Conservation (phyloP, 495 filamentous ascomycete species). For the Lasiosphaeriaceae sp. region DNA sequence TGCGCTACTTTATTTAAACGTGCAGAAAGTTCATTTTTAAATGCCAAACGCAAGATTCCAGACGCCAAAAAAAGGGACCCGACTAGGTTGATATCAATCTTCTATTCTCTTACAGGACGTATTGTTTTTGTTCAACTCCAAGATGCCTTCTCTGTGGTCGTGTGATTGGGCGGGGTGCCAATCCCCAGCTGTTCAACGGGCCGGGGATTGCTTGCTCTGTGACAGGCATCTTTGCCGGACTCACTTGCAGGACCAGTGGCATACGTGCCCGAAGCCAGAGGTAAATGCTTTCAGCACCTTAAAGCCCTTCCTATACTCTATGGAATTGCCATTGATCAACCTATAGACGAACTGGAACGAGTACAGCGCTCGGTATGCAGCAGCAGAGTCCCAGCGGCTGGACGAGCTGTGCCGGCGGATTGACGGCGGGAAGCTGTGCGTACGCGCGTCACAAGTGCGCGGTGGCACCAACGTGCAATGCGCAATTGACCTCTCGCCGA, state of each 20-base stretch:
- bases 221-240: slow-evolving; percentile 3
- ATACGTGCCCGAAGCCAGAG: slow-evolving; percentile 2
- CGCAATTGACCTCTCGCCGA: slow-evolving; percentile 8
- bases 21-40: too few relatives aligned
- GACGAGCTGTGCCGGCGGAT: background rate
- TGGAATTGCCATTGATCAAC: background rate
- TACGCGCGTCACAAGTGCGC: slow-evolving; percentile 13
- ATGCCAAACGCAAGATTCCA: background rate
- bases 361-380: background rate
- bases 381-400: background rate
- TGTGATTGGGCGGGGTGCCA: slow-evolving; percentile 3
- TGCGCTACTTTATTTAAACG: too few relatives aligned
- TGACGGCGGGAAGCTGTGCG: background rate
- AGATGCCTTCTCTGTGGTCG: background rate
- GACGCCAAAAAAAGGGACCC: background rate
- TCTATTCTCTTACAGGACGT: slow-evolving; percentile 1
- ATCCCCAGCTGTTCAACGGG: slow-evolving; percentile 1
- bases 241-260: slow-evolving; percentile 1
- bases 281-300: background rate
- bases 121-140: background rate
- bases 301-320: background rate
- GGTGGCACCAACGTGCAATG: slow-evolving; percentile 9
- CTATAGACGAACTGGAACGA: slow-evolving; percentile 1
- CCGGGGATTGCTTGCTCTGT: slow-evolving; percentile 6
- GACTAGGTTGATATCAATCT: background rate